phyloP scores from a whole-genome alignment of 805 yeast species.

The Kazachstania viticola region DNA sequence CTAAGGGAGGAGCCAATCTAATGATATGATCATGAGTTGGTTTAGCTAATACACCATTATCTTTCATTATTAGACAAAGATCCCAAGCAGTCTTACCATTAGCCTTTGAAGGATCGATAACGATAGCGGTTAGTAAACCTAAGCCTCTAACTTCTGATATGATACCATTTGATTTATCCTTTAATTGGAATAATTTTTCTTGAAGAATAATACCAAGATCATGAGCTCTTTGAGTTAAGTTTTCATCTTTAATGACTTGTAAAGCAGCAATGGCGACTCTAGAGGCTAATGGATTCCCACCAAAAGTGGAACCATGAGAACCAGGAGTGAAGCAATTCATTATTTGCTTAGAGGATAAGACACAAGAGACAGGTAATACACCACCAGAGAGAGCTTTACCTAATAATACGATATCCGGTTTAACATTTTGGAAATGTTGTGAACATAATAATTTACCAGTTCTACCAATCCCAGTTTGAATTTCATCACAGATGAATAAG shows the following conservation, averaged over 20 bases:
- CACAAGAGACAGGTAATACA: conserved; percentile 84
- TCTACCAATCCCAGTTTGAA: conserved; percentile 95
- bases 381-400: conserved; percentile 97
- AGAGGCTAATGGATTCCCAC: conserved; percentile 94
- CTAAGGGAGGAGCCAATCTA: conserved; percentile 92
- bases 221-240: conserved; percentile 66
- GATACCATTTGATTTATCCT: conserved; percentile 41
- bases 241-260: conserved; percentile 80
- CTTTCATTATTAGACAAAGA: conserved; percentile 78
- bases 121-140: conserved; percentile 85
- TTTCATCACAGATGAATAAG: conserved; percentile 87
- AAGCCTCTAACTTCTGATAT: conserved; percentile 62
- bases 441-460: conserved; percentile 89
- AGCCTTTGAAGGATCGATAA: conserved; percentile 72
- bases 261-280: conserved; percentile 89
- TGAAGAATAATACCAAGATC: conserved; percentile 62
- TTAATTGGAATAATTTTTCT: conserved; percentile 42
- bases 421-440: conserved; percentile 64
- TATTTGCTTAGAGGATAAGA: conserved; percentile 77
- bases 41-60: conserved; percentile 82
- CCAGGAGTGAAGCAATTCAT: conserved; percentile 89
- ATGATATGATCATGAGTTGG: conserved; percentile 95
- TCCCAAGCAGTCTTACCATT: conserved; percentile 95
- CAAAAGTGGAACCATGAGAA: conserved; percentile 94
- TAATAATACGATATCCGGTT: conserved; percentile 80